phyloP scores from a whole-genome alignment of 2,329 filamentous ascomycete species.

The Fusarium sacchari region DNA sequence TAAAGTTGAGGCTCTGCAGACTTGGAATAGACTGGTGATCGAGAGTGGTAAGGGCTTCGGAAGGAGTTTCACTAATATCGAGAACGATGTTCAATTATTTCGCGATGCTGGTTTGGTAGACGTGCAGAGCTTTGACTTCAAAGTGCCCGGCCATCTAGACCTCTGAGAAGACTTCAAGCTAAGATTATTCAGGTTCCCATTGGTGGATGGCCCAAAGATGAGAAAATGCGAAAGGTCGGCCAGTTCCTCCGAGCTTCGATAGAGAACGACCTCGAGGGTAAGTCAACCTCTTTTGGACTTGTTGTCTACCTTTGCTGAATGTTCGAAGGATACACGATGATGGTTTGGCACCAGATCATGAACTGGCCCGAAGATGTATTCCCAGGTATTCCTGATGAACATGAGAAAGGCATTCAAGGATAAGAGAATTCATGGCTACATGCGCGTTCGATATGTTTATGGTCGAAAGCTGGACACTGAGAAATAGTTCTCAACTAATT shows the following conservation, averaged over 20 bases:
- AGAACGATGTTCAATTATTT: not conserved
- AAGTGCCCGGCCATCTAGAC: not conserved
- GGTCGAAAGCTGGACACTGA: not conserved
- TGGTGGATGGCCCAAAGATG: slow-evolving; percentile 11
- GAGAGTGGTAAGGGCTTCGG: not conserved
- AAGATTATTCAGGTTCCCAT: not conserved
- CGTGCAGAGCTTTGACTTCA: slow-evolving; percentile 1
- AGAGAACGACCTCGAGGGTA: slow-evolving; percentile 20
- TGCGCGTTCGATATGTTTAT: slow-evolving; percentile 16
- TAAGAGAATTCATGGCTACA: slow-evolving; percentile 8
- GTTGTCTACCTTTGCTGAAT: accelerated
- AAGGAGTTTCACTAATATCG: not conserved
- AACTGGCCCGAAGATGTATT: slow-evolving; percentile 9
- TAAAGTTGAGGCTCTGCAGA: not conserved
- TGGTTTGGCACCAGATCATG: slow-evolving; percentile 11
- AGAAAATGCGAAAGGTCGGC: not conserved
- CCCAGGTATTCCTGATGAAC: slow-evolving; percentile 6
- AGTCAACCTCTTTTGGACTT: accelerated
- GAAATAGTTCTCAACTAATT: not conserved
- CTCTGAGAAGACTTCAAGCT: not conserved
- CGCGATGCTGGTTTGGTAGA: not conserved
- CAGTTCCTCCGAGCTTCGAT: slow-evolving; percentile 8
- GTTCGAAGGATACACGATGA: slow-evolving; percentile 6
- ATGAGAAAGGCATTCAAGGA: slow-evolving; percentile 8
- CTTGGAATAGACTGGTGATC: not conserved